These are phyloP conservation scores for Acacia acuminata DNA, from an alignment of 306 rosid genomes.

Conservation along the genomic window DNA sequence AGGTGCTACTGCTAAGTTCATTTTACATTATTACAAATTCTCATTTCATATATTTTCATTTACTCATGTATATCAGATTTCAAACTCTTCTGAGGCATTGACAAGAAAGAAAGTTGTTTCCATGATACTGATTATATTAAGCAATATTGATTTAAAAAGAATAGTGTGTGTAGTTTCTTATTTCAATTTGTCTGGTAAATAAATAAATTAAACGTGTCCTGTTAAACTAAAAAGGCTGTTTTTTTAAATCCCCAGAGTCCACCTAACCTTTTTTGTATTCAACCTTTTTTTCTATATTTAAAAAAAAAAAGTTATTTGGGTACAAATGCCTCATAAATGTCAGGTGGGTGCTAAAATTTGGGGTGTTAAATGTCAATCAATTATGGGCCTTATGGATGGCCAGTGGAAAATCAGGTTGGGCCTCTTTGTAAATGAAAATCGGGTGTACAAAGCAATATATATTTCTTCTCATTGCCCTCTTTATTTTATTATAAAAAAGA, in stretches of 20 bases:
- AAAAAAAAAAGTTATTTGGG: not conserved
- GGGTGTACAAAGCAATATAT: too few relatives aligned
- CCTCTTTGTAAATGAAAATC: too few relatives aligned
- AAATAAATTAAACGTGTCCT: not conserved
- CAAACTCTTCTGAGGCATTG: not conserved
- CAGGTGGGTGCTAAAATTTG: not conserved
- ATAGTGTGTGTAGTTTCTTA: not conserved
- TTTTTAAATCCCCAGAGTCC: not conserved
- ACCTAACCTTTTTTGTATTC: not conserved
- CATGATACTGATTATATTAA: not conserved
- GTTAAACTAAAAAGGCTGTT: not conserved
- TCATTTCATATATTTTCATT: not conserved
- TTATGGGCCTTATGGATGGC: not conserved
- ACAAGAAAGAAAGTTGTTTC: constrained; percentile 24
- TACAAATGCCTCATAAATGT: not conserved
- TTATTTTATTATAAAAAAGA: too few relatives aligned
- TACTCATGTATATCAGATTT: not conserved
- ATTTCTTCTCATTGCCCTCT: not conserved
- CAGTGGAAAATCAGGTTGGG: not conserved
- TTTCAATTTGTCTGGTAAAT: not conserved
- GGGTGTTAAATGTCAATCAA: not conserved
- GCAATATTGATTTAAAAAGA: not conserved
- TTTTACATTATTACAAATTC: not conserved
- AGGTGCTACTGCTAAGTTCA: not conserved
- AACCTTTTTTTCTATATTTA: too few relatives aligned